Evolutionary conservation across 768 basidiomycete genomes (phyloP).

Genomic region (Rhizopogon vesiculosus): DNA sequence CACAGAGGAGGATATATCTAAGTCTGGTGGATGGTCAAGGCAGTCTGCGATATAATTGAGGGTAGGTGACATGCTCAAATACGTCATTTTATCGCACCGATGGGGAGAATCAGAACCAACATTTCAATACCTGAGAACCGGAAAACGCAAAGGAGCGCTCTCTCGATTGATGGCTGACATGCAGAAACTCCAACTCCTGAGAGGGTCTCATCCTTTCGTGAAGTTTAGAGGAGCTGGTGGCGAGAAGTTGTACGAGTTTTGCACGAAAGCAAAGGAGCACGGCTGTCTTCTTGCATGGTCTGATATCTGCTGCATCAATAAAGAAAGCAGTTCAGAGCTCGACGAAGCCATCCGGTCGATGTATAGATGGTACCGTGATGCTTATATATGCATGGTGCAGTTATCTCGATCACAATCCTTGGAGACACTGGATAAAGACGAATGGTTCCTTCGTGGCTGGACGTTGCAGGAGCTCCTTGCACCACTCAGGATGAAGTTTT

Average conservation of each 20-base stretch:
- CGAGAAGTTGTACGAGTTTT: not conserved
- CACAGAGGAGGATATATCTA: not conserved
- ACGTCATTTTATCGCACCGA: constrained; percentile 9
- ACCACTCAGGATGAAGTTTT: constrained; percentile 8
- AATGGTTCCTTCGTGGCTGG: constrained; percentile 14
- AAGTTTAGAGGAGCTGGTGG: not conserved
- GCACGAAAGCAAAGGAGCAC: not conserved
- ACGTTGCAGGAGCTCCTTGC: constrained; percentile 10
- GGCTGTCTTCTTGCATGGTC: constrained; percentile 4
- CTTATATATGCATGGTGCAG: constrained; percentile 11
- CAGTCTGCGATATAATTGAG: not conserved
- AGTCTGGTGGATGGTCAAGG: not conserved
- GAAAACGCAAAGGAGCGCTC: not conserved
- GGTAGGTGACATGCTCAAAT: not conserved
- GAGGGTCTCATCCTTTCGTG: no score
- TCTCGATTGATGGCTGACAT: no score
- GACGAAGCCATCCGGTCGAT: constrained; percentile 13
- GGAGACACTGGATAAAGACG: not conserved
- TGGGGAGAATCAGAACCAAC: constrained; percentile 6
- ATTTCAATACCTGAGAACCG: not conserved
- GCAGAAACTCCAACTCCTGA: no score
- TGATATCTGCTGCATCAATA: constrained; percentile 13
- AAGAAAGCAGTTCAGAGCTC: constrained; percentile 11
- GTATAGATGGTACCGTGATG: constrained; percentile 12
- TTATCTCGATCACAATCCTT: not conserved